Conservation (phyloP, 2,329 filamentous ascomycete species). For the Colletotrichum sojae region DNA sequence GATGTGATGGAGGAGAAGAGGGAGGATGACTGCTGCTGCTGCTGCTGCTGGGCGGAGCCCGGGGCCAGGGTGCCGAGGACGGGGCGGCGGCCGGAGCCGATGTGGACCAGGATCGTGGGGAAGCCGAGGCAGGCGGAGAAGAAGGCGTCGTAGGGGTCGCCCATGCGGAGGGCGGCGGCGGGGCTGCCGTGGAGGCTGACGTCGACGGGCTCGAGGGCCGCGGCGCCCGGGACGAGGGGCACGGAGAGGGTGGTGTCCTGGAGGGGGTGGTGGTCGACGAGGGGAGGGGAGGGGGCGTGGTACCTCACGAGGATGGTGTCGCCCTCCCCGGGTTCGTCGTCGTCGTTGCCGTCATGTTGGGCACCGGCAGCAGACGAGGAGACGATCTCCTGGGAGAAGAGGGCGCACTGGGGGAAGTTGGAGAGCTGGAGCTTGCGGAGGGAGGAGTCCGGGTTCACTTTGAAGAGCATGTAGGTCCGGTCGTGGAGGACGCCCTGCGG, state of each 20-base stretch:
- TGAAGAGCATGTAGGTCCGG: slow-evolving; percentile 79
- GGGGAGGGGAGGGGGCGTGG: slow-evolving; percentile 52
- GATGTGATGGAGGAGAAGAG: slow-evolving; percentile 49
- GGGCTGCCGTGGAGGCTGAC: slow-evolving; percentile 73
- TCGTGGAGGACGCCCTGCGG: slow-evolving; percentile 76
- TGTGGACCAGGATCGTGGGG: slow-evolving; percentile 72
- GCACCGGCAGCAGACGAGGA: slow-evolving; percentile 52
- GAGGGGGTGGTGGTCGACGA: slow-evolving; percentile 55
- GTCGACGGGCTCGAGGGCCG: slow-evolving; percentile 60
- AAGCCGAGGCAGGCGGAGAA: slow-evolving; percentile 78
- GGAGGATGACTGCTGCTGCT: slow-evolving; percentile 6
- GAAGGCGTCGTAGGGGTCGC: slow-evolving; percentile 71
- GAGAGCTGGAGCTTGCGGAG: slow-evolving; percentile 73
- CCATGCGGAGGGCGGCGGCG: slow-evolving; percentile 75
- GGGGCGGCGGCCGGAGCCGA: slow-evolving; percentile 71
- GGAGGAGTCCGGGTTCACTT: slow-evolving; percentile 57
- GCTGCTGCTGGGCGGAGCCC: slow-evolving; percentile 2
- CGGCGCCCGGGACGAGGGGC: slow-evolving; percentile 67
- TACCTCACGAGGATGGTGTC: slow-evolving; percentile 61
- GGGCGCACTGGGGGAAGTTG: slow-evolving; percentile 69
- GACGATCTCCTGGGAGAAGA: slow-evolving; percentile 74
- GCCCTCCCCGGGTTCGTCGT: too few species aligned
- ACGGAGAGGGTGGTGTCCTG: slow-evolving; percentile 63
- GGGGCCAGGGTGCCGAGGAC: slow-evolving; percentile 73
- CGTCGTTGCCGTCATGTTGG: slow-evolving; percentile 48